Evolutionary conservation across 2,329 filamentous ascomycete species (phyloP).

Genomic region (Ilyonectria robusta): DNA sequence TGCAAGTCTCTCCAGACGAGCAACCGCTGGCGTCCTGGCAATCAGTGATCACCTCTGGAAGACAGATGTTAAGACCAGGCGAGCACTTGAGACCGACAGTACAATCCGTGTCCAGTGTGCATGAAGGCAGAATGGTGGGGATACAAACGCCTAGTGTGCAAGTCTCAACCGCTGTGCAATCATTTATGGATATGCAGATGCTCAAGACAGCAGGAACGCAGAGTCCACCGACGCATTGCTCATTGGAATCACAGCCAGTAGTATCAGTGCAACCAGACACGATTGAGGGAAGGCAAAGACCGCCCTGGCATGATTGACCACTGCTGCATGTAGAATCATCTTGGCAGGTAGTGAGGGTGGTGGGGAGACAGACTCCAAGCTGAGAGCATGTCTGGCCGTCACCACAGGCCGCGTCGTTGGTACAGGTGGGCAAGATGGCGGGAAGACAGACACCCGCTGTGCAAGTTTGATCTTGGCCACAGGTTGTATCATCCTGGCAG

Average conservation of each 20-base stretch:
- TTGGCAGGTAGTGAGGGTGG: background rate
- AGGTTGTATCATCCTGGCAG: background rate
- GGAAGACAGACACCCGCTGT: slow-evolving; percentile 17
- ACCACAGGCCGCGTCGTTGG: slow-evolving; percentile 5
- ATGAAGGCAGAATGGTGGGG: background rate
- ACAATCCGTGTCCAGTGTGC: background rate
- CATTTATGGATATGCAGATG: background rate
- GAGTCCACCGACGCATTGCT: slow-evolving; percentile 12
- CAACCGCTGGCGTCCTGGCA: background rate
- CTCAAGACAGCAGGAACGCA: slow-evolving; percentile 5
- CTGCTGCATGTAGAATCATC: background rate
- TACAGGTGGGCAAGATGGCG: background rate
- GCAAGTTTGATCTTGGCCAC: slow-evolving; percentile 5
- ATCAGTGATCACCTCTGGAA: background rate
- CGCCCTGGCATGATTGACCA: background rate
- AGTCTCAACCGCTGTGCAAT: background rate
- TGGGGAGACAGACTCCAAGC: slow-evolving; percentile 18
- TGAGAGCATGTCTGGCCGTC: background rate
- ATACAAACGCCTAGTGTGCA: background rate
- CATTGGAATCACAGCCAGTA: background rate
- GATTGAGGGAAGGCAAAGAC: background rate
- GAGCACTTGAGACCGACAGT: background rate
- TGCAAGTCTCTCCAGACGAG: background rate
- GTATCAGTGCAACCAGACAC: slow-evolving; percentile 3
- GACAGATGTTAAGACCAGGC: background rate